Evolutionary conservation across 306 rosid genomes (phyloP).

Genomic region (Cucumis sativus): DNA sequence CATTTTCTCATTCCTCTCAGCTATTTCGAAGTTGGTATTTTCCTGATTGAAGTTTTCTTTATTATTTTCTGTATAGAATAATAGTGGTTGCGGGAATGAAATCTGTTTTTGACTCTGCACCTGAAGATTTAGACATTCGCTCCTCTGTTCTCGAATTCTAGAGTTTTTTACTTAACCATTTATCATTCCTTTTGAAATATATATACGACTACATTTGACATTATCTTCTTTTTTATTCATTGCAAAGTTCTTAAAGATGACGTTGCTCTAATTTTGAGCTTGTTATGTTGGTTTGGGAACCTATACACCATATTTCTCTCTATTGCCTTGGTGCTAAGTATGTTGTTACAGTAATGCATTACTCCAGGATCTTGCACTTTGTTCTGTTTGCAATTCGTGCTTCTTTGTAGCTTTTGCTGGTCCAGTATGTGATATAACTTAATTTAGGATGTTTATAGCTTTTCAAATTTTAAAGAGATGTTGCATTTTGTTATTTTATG

Average conservation of each 20-base stretch:
- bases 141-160: slow-evolving; percentile 27
- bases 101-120: slow-evolving; percentile 18
- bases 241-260: neutral
- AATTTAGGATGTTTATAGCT: neutral
- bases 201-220: neutral
- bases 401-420: neutral
- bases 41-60: slow-evolving; percentile 17
- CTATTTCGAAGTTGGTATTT: neutral
- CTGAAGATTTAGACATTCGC: slow-evolving; percentile 30
- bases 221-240: neutral
- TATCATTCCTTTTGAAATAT: neutral
- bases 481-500: neutral
- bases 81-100: slow-evolving; percentile 20
- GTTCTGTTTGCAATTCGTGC: neutral
- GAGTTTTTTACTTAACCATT: neutral
- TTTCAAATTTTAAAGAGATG: neutral
- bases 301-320: neutral
- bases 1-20: neutral
- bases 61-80: slow-evolving; percentile 25
- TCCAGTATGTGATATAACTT: neutral
- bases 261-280: neutral
- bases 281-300: neutral
- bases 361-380: neutral
- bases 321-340: neutral
- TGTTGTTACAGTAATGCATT: no score